Base-by-base conservation (phyloP, 2,329 filamentous ascomycete genomes). In the Trichophyton schoenleinii region DNA sequence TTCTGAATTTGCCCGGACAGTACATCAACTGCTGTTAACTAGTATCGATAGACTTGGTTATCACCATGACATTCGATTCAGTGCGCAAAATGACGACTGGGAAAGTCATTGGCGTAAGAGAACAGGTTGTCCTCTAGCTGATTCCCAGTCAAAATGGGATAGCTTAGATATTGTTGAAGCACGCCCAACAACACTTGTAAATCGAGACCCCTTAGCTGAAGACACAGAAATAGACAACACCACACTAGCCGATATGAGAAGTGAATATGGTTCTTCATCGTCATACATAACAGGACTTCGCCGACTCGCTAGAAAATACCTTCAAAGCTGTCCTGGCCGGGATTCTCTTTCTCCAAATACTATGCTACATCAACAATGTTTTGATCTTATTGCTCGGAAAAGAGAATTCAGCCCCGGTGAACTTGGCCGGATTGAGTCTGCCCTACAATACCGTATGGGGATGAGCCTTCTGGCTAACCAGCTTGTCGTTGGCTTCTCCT, bases 31-130 rank as follows among this genome's bases (percentile, higher is more conserved):
- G 7, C 48, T 53, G 3, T 25, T 53, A 3, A 53, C 25, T 31
- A 15, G 28, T 4, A n/a, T 53, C 2, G 49, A 53, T n/a, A 13
- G 49, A 5, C 7, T 34, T 25, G 49, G 49, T 3, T 31, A 31
- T 18, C 20, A 9, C 20, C 62, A 62, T 31, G 44, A 59, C 31
- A 62, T 67, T 11, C 62, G 62, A 46, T 66, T 67, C 58, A 57
- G 61, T 25, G 66, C 66, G 49, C 64, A 64, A 57, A 59, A 67
- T 52, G 64, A 66, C 41, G 59, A 62, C 48, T 67, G 65, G 65
- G 64, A 63, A 28, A 31, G 28, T 7, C 5, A 31, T 31, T 31
- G 28, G 60, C 59, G 60, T 44, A 57, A 44, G 20, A 63, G 66
- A 15, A 58, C 60, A 20, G 64, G 61, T 6, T 46, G 65, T 38